These are phyloP conservation scores for Oryza nivara DNA, from an alignment of 176 grass and related monocot species.

Conservation along the genomic window DNA sequence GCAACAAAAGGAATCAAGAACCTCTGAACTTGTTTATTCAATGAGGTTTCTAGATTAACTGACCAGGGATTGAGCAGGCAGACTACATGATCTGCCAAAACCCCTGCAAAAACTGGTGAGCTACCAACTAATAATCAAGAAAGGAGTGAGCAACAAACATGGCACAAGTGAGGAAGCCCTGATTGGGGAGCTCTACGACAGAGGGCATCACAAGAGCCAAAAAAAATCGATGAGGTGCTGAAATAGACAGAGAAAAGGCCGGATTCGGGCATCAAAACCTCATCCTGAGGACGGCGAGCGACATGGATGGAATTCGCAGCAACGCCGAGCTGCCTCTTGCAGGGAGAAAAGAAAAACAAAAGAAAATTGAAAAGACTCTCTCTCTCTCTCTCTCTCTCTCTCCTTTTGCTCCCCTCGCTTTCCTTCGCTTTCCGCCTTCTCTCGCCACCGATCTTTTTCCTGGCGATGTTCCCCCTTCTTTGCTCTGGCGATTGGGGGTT, in stretches of 20 bases:
- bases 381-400: background rate
- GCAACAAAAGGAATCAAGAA: slow-evolving; percentile 6
- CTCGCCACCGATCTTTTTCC: slow-evolving; percentile 46
- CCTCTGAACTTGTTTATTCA: background rate
- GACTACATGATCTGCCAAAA: background rate
- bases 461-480: slow-evolving; percentile 16
- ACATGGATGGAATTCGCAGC: slow-evolving; percentile 17
- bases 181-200: background rate
- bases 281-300: slow-evolving; percentile 28
- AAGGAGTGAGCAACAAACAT: background rate
- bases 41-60: slow-evolving; percentile 1
- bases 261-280: slow-evolving; percentile 56
- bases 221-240: slow-evolving; percentile 15
- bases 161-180: background rate
- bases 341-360: background rate
- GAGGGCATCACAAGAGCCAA: slow-evolving; percentile 7
- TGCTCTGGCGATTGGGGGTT: slow-evolving; percentile 17
- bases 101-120: slow-evolving; percentile 3
- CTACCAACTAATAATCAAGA: background rate
- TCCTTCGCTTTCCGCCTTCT: slow-evolving; percentile 12
- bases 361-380: background rate
- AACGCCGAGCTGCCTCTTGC: slow-evolving; percentile 34
- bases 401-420: background rate
- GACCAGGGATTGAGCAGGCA: background rate
- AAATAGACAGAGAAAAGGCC: slow-evolving; percentile 7